Percentiles rank a stretch among this genome's conserved stretches.
phyloP scores from a whole-genome alignment of 257 asterid species.

The Ehretia macrophylla region DNA sequence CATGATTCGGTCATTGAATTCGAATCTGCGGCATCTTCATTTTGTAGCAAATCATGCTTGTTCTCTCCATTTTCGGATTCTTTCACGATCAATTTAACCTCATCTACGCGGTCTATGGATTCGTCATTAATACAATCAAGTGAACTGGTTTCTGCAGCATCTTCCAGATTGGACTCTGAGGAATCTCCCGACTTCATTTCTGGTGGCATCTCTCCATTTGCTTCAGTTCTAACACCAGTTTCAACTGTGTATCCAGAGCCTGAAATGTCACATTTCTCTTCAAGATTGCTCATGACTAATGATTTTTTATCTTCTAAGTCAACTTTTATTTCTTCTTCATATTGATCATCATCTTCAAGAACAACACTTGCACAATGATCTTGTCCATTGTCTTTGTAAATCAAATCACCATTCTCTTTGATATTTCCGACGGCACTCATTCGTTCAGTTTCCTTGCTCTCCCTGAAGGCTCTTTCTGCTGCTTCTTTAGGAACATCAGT shows the following conservation, averaged over 20 bases:
- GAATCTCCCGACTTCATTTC: constrained; percentile 10
- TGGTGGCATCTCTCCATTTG: constrained; percentile 13
- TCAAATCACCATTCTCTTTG: constrained; percentile 10
- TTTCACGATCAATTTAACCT: constrained; percentile 1
- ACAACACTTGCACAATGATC: background rate
- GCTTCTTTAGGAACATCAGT: constrained; percentile 13
- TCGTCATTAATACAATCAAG: no score
- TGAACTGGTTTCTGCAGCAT: constrained; percentile 8
- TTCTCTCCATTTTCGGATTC: constrained; percentile 16
- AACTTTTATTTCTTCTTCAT: constrained; percentile 1
- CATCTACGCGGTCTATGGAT: constrained; percentile 15
- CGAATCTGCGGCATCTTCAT: constrained; percentile 5
- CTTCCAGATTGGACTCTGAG: constrained; percentile 12
- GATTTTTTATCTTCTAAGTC: constrained; percentile 16
- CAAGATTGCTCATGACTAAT: background rate
- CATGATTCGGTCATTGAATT: constrained; percentile 3
- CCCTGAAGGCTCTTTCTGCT: constrained; percentile 20
- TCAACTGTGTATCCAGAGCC: constrained; percentile 5
- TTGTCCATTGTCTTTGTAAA: background rate
- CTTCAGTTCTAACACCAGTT: constrained; percentile 2
- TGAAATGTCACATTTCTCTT: constrained; percentile 9
- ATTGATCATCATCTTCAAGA: constrained; percentile 7
- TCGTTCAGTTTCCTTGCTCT: constrained; percentile 15
- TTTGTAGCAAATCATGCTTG: constrained; percentile 10
- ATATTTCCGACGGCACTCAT: constrained; percentile 1